phyloP scores from a whole-genome alignment of 106 monocot genomes.

The Dendrobium huoshanense region DNA sequence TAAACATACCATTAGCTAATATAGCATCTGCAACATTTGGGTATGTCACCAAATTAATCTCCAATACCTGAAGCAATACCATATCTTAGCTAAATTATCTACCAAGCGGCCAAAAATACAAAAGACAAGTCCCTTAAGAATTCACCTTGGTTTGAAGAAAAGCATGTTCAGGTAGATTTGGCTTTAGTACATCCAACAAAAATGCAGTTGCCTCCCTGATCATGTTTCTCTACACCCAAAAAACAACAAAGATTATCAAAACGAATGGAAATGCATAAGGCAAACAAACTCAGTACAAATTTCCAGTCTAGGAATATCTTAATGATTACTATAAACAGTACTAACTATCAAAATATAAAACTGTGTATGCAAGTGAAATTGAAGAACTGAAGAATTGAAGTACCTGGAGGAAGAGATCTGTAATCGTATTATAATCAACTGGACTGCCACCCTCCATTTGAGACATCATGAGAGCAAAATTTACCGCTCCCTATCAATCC shows the following conservation, averaged over 20 bases:
- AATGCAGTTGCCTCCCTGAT: constrained; percentile 97
- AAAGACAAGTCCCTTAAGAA: not conserved
- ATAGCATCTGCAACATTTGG: constrained; percentile 99
- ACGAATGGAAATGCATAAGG: not conserved
- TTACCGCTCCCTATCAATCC: constrained; percentile 58
- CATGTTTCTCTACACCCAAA: constrained; percentile 72
- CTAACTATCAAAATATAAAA: not conserved
- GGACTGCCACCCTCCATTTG: constrained; percentile 99
- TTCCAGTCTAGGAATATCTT: not conserved
- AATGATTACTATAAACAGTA: not conserved
- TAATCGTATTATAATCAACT: constrained; percentile 97
- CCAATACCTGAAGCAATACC: constrained; percentile 59
- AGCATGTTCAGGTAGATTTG: constrained; percentile 94
- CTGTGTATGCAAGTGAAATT: not conserved
- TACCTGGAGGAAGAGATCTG: constrained; percentile 98
- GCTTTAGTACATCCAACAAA: constrained; percentile 96
- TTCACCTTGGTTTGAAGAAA: constrained; percentile 94
- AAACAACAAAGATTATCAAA: constrained; percentile 9
- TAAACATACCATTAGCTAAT: constrained; percentile 99
- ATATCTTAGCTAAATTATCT: not conserved
- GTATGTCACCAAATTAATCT: constrained; percentile 97
- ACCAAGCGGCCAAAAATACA: not conserved
- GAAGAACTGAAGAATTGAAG: not conserved
- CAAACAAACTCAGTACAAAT: not conserved
- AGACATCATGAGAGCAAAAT: constrained; percentile 82